Base-by-base conservation (phyloP, 495 filamentous ascomycete genomes). In the Acidomyces sp. region DNA sequence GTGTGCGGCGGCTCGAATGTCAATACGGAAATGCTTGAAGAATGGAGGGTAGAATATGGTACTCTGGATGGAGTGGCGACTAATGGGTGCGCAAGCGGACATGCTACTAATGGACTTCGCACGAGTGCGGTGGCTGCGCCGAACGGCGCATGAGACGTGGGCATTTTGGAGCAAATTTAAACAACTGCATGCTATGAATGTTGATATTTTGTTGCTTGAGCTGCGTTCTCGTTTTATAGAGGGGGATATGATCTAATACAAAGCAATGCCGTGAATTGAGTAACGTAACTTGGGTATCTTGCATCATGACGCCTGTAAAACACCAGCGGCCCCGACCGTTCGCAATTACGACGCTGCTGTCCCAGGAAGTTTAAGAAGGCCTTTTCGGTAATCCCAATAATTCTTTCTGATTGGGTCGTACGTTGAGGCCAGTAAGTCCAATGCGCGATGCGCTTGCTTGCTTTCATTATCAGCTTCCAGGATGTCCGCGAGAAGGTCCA, bases 371-470 rank as follows among this genome's bases (percentile, higher is more conserved):
- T 53, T 59, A n/a, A 80, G 52, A 41, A 60, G 43, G 26, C 48
- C 55, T 52, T 75, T 75, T 53, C 77, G 67, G 62, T 85, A 93
- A 52, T 81, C 72, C 90, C 92, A 97, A 61, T 95, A 96, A 50
- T 85, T 85, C 47, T 72, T 75, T 27, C 92, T 65, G 45, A 97
- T 82, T 6, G 82, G 82, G 68, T 97, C 90, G 66, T 81, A 96
- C 68, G 75, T 85, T 52, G 81, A 73, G 24, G 75, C 80, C 45
- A 97, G 62, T 41, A 93, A 55, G 27, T 71, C 70, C 49, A 94
- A 57, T 41, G 78, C 79, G 54, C 72, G 57, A 35, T 67, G 69
- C 20, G 78, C 80, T 49, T 66, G 66, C 37, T 73, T 69, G 33
- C 56, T 68, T 34, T 73, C 65, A 0, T 63, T 65, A 43, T 74